Conservation (phyloP, 495 filamentous ascomycete species). For the Hypoxylon crocopeplum region DNA sequence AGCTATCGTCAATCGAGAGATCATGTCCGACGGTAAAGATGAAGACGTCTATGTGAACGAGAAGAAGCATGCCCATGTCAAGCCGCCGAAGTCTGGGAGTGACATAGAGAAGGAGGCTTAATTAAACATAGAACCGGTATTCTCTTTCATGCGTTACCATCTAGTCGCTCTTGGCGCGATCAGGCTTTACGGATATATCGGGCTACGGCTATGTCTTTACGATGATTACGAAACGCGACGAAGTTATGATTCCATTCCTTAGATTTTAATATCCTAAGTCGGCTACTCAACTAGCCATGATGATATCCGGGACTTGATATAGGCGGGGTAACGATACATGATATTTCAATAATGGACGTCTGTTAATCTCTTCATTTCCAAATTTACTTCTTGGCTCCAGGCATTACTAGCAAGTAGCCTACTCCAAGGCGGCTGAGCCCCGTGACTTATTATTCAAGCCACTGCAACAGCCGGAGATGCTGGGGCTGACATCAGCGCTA, state of each 20-base stretch:
- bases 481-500: constrained; percentile 28
- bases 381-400: not conserved
- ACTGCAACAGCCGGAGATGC: constrained; percentile 2
- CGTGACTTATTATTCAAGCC: constrained; percentile 11
- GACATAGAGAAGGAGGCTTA: constrained; percentile 38
- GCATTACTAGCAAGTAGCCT: constrained; percentile 5
- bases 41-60: constrained; percentile 57
- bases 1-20: constrained; percentile 61
- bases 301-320: not conserved
- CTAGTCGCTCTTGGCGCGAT: not conserved
- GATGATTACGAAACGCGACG: constrained; percentile 21
- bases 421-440: not conserved
- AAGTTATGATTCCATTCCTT: constrained; percentile 25
- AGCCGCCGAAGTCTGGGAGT: constrained; percentile 12
- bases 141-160: not conserved
- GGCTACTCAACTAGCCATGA: no score
- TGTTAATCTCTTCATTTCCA: not conserved
- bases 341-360: not conserved
- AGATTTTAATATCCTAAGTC: no score
- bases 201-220: constrained; percentile 1
- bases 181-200: constrained; percentile 3
- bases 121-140: not conserved
- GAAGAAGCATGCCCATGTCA: constrained; percentile 32
- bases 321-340: not conserved
- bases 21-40: constrained; percentile 69